Base-by-base conservation (phyloP, 1,284 basidiomycete species). In the Leccinum subrobustum region DNA sequence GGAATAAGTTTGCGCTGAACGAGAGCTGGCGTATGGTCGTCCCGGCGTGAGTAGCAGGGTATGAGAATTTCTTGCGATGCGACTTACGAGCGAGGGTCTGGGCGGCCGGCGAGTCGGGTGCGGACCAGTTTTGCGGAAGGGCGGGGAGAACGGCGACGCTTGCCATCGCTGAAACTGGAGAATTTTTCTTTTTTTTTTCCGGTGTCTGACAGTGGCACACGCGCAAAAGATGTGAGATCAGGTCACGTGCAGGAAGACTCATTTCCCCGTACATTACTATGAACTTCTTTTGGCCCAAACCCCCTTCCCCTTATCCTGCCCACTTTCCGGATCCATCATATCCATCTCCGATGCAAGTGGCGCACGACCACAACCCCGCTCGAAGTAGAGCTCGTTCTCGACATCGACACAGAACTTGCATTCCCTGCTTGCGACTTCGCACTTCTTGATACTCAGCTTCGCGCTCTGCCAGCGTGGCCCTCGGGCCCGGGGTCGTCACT, bases 1-100 rank as follows among this genome's bases (percentile, higher is more conserved):
- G 94, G 91, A 61, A 95, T 84, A 52, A 96, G 71, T 57, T 56
- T 75, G 35, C 71, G 71, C 31, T 68, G 68, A 42, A 73, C 65
- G 61, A 73, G 52, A 33, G 73, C 70, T 72, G 60, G 47, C 39
- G 47, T 29, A 39, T 2, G 37, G 14, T 48, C 33, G 42, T n/a
- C 14, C 50, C 23, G 60, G 39, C 12, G 37, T 68, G 54, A 68
- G 57, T 27, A 14, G 29, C 63, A 54, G 18, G 52, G 33, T 18
- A 47, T 27, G 18, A 29, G 27, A 47, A 2, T 47, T 20, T 50
- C 18, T 18, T 12, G 44, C 50, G 33, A 37, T 20, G 29, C 20
- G 25, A 69, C 71, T 64, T 52, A 73, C 71, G 68, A 51, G 71
- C 74, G 27, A 72, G 64, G 0, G 61, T 64, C 37, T 60, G 61